Percentiles rank a stretch among this genome's conserved stretches.
Evolutionary conservation across 192 early-diverging fungal genomes (phyloP).

Genomic region (Backusella tarrabulga): DNA sequence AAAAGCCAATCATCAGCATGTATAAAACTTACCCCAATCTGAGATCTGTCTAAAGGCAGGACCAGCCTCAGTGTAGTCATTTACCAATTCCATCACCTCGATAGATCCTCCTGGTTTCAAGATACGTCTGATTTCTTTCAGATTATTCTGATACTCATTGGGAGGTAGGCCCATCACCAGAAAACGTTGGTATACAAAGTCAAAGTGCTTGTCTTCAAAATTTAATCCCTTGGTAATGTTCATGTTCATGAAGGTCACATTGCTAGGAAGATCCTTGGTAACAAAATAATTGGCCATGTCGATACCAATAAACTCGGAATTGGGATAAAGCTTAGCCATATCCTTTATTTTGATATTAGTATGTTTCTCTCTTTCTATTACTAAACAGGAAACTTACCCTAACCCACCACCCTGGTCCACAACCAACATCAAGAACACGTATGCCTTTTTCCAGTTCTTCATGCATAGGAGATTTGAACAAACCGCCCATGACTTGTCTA

Average conservation of each 20-base stretch:
- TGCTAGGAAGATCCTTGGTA: constrained; percentile 12
- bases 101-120: constrained; percentile 30
- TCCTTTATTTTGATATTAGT: constrained; percentile 16
- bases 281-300: constrained; percentile 35
- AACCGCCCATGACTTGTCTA: constrained; percentile 17
- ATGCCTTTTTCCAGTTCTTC: constrained; percentile 26
- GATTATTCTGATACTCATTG: constrained; percentile 10
- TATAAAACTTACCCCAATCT: constrained; percentile 24
- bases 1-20: background rate
- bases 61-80: constrained; percentile 17
- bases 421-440: constrained; percentile 34
- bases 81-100: constrained; percentile 32
- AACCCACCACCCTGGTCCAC: constrained; percentile 40
- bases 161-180: constrained; percentile 34
- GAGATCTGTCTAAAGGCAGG: constrained; percentile 23
- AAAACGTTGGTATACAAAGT: constrained; percentile 39
- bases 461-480: constrained; percentile 27
- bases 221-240: constrained; percentile 27
- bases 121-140: constrained; percentile 31
- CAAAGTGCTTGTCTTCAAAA: constrained; percentile 31
- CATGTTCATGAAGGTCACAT: constrained; percentile 18
- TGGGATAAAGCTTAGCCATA: constrained; percentile 35
- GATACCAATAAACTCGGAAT: constrained; percentile 35
- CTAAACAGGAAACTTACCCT: constrained; percentile 7
- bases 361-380: background rate